Conservation (phyloP, 495 filamentous ascomycete genomes). For the Margaritispora aquatica region DNA sequence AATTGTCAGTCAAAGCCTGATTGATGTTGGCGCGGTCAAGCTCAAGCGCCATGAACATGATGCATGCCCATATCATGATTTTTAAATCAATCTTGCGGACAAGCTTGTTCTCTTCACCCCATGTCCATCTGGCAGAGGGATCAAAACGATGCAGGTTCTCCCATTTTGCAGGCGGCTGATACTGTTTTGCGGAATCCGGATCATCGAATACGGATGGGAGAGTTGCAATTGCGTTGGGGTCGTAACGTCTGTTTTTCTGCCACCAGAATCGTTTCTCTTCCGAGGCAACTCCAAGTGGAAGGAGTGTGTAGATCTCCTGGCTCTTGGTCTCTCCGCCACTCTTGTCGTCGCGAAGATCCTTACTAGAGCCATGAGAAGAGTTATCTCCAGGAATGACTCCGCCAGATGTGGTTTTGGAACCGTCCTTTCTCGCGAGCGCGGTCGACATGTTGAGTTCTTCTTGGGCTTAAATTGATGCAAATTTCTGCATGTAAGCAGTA, state of each 20-base stretch:
- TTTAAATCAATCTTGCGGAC: slow-evolving; percentile 51
- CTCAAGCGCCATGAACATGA: slow-evolving; percentile 82
- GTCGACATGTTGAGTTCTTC: slow-evolving; percentile 8
- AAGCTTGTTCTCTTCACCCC: slow-evolving; percentile 60
- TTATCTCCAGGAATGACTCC: not conserved
- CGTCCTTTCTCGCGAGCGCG: slow-evolving; percentile 6
- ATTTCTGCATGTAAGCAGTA: not conserved
- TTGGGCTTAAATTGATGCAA: not conserved
- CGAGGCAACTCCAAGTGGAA: slow-evolving; percentile 32
- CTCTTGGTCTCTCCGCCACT: not conserved
- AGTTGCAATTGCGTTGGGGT: slow-evolving; percentile 51
- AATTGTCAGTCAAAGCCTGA: slow-evolving; percentile 53
- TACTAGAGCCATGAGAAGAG: slow-evolving; percentile 6
- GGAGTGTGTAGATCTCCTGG: not conserved
- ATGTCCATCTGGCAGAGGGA: slow-evolving; percentile 63
- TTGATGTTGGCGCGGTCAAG: slow-evolving; percentile 71
- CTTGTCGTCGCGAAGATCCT: slow-evolving; percentile 6
- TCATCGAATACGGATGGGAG: slow-evolving; percentile 43
- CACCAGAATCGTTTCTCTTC: slow-evolving; percentile 39
- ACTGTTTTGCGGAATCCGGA: slow-evolving; percentile 26
- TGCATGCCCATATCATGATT: slow-evolving; percentile 42
- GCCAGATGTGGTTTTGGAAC: not conserved
- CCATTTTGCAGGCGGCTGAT: slow-evolving; percentile 46
- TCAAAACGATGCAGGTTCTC: slow-evolving; percentile 74
- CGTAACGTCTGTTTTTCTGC: slow-evolving; percentile 28